phyloP scores from a whole-genome alignment of 306 rosid genomes.

The Dryas alaskensis region DNA sequence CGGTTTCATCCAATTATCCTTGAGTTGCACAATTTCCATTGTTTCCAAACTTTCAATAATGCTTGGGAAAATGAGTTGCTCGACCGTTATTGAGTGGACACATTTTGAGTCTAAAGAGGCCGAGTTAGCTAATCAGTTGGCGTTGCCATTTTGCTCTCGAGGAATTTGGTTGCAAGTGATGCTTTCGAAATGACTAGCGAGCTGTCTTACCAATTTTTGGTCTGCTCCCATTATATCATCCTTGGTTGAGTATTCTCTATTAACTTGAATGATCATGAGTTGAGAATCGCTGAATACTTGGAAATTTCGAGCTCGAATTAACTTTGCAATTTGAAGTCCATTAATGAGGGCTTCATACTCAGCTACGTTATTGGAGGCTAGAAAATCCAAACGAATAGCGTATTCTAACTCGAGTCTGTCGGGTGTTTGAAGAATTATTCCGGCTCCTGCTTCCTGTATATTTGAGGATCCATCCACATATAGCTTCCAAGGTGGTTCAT shows the following conservation, averaged over 20 bases:
- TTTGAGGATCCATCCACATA: neutral
- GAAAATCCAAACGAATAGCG: too few species aligned
- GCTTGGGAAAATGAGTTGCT: fast-evolving
- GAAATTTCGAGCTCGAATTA: too few species aligned
- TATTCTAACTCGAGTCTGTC: neutral
- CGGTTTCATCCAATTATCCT: neutral
- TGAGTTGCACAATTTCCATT: neutral
- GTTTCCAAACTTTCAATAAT: too few species aligned
- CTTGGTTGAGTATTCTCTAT: neutral
- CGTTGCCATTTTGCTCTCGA: fast-evolving
- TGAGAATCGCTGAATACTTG: neutral
- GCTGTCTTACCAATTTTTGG: neutral
- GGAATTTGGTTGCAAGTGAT: neutral
- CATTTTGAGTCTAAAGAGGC: fast-evolving
- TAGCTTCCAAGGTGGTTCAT: fast-evolving
- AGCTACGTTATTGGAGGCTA: too few species aligned
- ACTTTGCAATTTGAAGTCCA: too few species aligned
- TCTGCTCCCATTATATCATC: neutral
- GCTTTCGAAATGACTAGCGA: fast-evolving
- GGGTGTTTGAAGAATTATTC: fast-evolving
- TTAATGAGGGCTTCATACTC: too few species aligned
- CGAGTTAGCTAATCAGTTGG: fast-evolving
- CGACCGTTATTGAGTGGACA: fast-evolving
- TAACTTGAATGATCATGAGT: neutral
- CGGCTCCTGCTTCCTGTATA: too few species aligned